Conservation (phyloP, 2,329 filamentous ascomycete species). For the Chalara sp. region DNA sequence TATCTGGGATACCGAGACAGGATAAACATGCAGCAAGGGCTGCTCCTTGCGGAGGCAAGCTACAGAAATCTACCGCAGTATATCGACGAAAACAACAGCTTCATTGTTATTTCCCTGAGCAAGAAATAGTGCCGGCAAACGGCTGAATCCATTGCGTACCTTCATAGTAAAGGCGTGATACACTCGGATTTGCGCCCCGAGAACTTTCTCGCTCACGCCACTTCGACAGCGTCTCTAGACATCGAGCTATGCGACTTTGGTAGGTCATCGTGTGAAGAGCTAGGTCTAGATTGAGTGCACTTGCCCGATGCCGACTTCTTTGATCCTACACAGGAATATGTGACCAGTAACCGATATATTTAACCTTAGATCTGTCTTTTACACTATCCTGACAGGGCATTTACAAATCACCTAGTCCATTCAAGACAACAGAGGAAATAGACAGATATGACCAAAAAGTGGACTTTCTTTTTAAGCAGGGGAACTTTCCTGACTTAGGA, state of each 20-base stretch:
- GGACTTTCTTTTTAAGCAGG: constrained; percentile 1
- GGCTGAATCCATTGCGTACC: not conserved
- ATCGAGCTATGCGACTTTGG: constrained; percentile 8
- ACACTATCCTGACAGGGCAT: constrained; percentile 5
- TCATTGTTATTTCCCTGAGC: not conserved
- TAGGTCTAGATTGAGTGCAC: constrained; percentile 4
- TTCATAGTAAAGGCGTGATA: constrained; percentile 2
- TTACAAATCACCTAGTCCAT: not conserved
- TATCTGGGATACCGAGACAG: not conserved
- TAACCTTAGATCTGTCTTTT: constrained; percentile 5
- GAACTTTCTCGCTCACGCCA: not conserved
- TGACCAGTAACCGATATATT: constrained; percentile 6
- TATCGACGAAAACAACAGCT: not conserved
- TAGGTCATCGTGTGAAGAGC: constrained; percentile 5
- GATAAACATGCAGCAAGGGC: not conserved
- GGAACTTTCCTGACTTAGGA: constrained; percentile 2
- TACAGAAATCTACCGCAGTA: not conserved
- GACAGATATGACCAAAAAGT: constrained; percentile 3
- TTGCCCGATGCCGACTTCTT: constrained; percentile 7
- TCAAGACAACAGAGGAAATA: constrained; percentile 2
- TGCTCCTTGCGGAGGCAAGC: not conserved
- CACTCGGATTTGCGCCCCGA: not conserved
- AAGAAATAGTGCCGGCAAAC: not conserved
- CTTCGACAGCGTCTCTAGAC: not conserved
- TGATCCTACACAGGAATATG: constrained; percentile 3